These are phyloP conservation scores for Diaporthe longicolla DNA, from an alignment of 2,329 filamentous ascomycete species.

Conservation along the genomic window DNA sequence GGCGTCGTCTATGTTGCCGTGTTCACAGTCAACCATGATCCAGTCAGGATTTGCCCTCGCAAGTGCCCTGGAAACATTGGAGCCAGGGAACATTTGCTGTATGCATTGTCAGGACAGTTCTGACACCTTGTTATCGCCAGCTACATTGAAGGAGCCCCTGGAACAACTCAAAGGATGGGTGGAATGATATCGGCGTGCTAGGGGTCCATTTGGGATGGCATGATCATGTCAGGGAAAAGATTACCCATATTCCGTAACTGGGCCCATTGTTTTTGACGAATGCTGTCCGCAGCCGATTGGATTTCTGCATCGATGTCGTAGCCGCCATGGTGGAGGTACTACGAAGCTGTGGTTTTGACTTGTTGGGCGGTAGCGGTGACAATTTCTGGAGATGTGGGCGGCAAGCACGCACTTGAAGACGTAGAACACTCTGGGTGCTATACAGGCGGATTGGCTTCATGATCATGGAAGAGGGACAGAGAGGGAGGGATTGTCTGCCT, in stretches of 20 bases:
- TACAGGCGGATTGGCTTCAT: constrained; percentile 19
- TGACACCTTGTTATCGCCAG: neutral
- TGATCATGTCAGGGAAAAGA: neutral
- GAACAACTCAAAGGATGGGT: neutral
- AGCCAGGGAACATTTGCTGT: constrained; percentile 71
- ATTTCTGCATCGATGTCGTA: constrained; percentile 56
- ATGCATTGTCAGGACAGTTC: neutral
- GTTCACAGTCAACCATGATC: constrained; percentile 73
- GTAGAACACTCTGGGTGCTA: neutral
- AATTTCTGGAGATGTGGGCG: neutral
- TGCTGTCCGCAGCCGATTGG: constrained; percentile 65
- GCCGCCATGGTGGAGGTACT: constrained; percentile 36
- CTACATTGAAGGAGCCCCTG: neutral
- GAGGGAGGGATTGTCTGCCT: neutral
- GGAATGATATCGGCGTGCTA: neutral
- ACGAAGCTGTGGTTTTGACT: neutral
- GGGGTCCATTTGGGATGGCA: no score
- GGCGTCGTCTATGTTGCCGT: constrained; percentile 69
- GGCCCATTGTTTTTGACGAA: constrained; percentile 62
- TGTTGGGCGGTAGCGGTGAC: neutral
- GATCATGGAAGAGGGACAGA: neutral
- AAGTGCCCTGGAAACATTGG: constrained; percentile 71
- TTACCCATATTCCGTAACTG: constrained; percentile 68
- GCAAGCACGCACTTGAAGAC: neutral
- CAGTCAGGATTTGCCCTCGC: constrained; percentile 76